Evolutionary conservation across 2,329 filamentous ascomycete species (phyloP), one percentile per base, ranked within the genome.

Genomic region (Monilinia fructigena): DNA sequence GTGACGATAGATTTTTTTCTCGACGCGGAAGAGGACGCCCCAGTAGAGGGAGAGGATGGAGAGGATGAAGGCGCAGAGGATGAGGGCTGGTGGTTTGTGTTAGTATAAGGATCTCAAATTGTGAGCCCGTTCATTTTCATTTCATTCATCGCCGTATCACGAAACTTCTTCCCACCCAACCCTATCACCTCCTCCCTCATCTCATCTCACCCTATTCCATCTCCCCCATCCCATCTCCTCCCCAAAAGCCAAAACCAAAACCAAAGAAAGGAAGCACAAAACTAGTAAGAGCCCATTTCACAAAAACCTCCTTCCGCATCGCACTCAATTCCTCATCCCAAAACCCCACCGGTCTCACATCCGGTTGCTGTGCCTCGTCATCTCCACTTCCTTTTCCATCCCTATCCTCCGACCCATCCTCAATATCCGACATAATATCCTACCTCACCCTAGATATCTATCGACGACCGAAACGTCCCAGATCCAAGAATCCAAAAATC

Each of bases 1-100:
- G 76, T 0, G 77, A 74, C 0, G 75, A 77, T 28, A 83, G 74
- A 63, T 84, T 85, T 55, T 85, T 55, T 78, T 70, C 14, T 86
- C 78, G 0, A 83, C 79, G 18, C 79, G 72, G 72, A 79, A 85
- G 26, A 89, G 81, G 0, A 82, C 82, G 0, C 78, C 86, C 86
- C 86, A 89, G 76, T 85, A 89, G 3, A 89, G 75, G 0, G 84
- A 87, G 0, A 89, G 74, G 4, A 87, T 79, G 14, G 70, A 77
- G 6, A 64, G 42, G 38, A 64, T 64, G 11, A 28, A n/a, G 16
- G 31, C 4, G 16, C 40, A 35, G 10, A 64, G 52, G 11, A 64
- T 64, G 18, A 64, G 10, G 38, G 62, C 62, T 64, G 28, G 4
- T 4, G 18, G 14, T 16, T 10, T 26, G 3, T 35, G n/a, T 47